Conservation (phyloP, 2,329 filamentous ascomycete species). For the Diaporthe sp. region DNA sequence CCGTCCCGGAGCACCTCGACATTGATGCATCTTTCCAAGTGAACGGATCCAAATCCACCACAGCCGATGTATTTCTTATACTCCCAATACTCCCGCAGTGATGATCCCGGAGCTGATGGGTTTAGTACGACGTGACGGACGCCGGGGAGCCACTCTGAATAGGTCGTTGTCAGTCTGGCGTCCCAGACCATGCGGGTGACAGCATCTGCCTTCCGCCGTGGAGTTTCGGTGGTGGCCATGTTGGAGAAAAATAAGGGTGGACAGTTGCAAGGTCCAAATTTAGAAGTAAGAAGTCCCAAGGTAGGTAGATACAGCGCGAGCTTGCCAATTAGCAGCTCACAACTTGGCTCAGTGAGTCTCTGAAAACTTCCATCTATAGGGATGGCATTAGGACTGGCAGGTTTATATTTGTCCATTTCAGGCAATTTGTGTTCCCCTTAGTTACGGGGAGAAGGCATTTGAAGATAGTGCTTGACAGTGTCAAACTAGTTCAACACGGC, state of each 20-base stretch:
- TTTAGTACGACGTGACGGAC: neutral
- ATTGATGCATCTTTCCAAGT: neutral
- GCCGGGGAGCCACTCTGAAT: neutral
- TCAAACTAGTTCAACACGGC: too few relatives aligned
- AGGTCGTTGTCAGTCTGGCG: neutral
- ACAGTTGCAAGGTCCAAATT: too few relatives aligned
- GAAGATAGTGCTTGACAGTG: too few relatives aligned
- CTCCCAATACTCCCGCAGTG: neutral
- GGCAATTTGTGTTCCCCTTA: too few relatives aligned
- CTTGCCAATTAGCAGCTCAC: too few relatives aligned
- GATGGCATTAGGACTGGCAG: too few relatives aligned
- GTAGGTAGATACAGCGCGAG: too few relatives aligned
- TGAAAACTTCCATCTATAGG: too few relatives aligned
- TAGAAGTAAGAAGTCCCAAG: too few relatives aligned
- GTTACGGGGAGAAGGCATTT: too few relatives aligned
- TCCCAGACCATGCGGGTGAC: neutral
- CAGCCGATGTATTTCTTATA: neutral
- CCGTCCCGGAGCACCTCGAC: neutral
- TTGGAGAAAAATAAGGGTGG: neutral
- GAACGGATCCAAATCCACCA: conserved; percentile 1
- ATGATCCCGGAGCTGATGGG: neutral
- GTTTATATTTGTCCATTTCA: too few relatives aligned
- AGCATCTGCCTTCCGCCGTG: neutral
- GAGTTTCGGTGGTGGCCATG: neutral
- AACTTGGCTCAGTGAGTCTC: too few relatives aligned